phyloP scores from a whole-genome alignment of 192 early-diverging fungal genomes.

The Glomus cerebriforme region DNA sequence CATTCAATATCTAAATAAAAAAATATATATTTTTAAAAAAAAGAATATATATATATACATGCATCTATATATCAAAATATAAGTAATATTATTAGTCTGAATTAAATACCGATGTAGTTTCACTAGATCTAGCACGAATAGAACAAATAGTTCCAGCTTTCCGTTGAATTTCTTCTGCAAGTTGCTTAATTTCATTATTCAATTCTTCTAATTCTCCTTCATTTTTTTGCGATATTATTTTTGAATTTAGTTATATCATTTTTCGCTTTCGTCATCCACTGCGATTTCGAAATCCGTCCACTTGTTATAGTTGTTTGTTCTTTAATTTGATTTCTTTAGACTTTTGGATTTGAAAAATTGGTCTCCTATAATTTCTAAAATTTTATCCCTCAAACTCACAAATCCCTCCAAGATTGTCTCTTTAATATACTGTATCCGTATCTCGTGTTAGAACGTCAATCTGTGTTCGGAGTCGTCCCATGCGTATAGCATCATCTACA shows the following conservation, averaged over 20 bases:
- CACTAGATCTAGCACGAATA: slow-evolving; percentile 46
- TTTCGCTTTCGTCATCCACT: slow-evolving; percentile 71
- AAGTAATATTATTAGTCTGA: neutral
- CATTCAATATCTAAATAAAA: slow-evolving; percentile 56
- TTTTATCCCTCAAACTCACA: slow-evolving; percentile 64
- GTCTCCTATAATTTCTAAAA: slow-evolving; percentile 88
- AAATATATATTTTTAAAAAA: neutral
- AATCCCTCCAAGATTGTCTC: slow-evolving; percentile 70
- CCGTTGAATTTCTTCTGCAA: slow-evolving; percentile 61
- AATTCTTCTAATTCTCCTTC: slow-evolving; percentile 69
- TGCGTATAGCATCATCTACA: slow-evolving; percentile 53
- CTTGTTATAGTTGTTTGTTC: too few species aligned
- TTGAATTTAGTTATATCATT: slow-evolving; percentile 76
- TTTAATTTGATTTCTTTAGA: too few species aligned
- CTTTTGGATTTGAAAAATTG: slow-evolving; percentile 84
- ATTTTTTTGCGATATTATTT: slow-evolving; percentile 57
- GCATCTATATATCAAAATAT: neutral
- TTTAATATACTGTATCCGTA: slow-evolving; percentile 56
- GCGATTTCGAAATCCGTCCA: slow-evolving; percentile 71
- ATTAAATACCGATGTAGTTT: slow-evolving; percentile 48
- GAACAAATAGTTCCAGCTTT: slow-evolving; percentile 51
- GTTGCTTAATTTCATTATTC: slow-evolving; percentile 60
- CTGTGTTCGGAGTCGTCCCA: slow-evolving; percentile 50
- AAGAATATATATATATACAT: too few species aligned
- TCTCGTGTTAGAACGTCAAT: slow-evolving; percentile 51